phyloP scores from a whole-genome alignment of 257 asterid species.

The Plectranthus barbatus region DNA sequence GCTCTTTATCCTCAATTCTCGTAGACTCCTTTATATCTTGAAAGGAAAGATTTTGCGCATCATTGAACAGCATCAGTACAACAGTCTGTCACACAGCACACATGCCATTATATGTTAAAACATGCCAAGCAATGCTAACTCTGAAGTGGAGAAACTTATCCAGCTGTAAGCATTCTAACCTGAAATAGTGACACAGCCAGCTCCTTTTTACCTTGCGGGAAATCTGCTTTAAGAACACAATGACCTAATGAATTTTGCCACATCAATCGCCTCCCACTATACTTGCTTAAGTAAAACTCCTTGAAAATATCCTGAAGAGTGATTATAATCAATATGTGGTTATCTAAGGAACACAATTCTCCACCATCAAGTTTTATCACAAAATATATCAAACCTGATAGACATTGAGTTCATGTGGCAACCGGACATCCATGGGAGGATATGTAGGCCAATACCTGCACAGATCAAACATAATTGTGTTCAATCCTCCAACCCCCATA shows the following conservation, averaged over 20 bases:
- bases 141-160: not conserved
- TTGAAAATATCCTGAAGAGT: constrained; percentile 78
- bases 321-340: not conserved
- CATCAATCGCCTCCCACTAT: constrained; percentile 95
- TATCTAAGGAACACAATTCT: constrained; percentile 9
- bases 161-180: constrained; percentile 22
- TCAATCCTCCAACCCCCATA: not conserved
- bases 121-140: not conserved
- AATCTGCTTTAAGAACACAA: constrained; percentile 86
- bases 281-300: constrained; percentile 92
- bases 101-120: not conserved
- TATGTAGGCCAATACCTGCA: constrained; percentile 99
- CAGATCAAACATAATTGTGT: constrained; percentile 4
- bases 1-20: constrained; percentile 87
- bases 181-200: constrained; percentile 96
- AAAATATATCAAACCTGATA: constrained; percentile 64
- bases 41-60: constrained; percentile 72
- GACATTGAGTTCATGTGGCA: constrained; percentile 91
- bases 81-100: constrained; percentile 49
- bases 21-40: constrained; percentile 92
- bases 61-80: constrained; percentile 90
- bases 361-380: not conserved
- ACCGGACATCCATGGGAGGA: constrained; percentile 97
- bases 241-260: constrained; percentile 98
- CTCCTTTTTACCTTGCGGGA: constrained; percentile 89